phyloP scores from a whole-genome alignment of 2,329 filamentous ascomycete genomes.

The Calonectria hongkongensis region DNA sequence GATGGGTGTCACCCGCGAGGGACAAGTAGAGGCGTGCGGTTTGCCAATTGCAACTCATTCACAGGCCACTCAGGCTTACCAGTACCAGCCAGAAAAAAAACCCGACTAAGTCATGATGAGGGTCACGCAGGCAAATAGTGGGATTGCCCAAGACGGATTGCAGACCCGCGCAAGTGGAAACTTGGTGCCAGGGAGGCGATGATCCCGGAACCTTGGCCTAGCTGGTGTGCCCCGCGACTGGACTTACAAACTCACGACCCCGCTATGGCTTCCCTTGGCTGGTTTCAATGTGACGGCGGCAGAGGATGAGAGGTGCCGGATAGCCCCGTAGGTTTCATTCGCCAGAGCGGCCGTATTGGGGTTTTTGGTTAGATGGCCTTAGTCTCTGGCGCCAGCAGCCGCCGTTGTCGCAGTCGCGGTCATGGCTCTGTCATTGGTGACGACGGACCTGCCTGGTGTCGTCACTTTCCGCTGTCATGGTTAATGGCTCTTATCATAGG shows the following conservation, averaged over 20 bases:
- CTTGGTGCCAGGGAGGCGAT: conserved; percentile 21
- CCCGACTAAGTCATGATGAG: conserved; percentile 9
- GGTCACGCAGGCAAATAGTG: conserved; percentile 3
- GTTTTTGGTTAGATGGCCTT: neutral
- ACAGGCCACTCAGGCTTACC: neutral
- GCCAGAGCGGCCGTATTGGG: neutral
- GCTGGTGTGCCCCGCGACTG: conserved; percentile 29
- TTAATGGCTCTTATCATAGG: conserved; percentile 12
- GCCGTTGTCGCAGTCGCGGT: conserved; percentile 20
- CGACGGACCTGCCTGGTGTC: neutral
- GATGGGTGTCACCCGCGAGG: neutral
- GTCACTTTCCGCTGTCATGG: conserved; percentile 10
- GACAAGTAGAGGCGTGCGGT: too few species aligned
- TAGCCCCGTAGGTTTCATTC: neutral
- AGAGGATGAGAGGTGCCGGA: conserved; percentile 5
- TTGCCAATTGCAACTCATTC: neutral
- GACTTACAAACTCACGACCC: conserved; percentile 32
- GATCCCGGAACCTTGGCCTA: conserved; percentile 23
- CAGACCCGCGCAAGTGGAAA: conserved; percentile 27
- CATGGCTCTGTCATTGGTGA: conserved; percentile 3
- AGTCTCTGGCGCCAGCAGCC: conserved; percentile 12
- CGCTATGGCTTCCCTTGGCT: conserved; percentile 31
- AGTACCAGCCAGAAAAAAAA: neutral
- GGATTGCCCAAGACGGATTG: conserved; percentile 18
- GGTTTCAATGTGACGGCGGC: neutral